Conservation (phyloP, 257 asterid species). For the Fraxinus excelsior region DNA sequence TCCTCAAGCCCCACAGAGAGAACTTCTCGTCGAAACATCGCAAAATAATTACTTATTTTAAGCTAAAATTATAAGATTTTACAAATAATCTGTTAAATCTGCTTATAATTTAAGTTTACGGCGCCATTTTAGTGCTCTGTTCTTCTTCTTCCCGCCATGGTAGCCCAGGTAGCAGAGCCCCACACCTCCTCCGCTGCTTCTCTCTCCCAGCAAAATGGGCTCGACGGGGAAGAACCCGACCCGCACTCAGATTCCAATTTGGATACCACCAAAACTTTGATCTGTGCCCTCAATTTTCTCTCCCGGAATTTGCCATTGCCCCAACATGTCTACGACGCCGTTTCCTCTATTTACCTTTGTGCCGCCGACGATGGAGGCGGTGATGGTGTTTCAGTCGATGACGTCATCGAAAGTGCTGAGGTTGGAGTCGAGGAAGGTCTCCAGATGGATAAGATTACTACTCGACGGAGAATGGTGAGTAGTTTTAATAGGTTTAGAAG, state of each 20-base stretch:
- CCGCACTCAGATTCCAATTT: slow-evolving; percentile 37
- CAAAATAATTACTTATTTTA: not conserved
- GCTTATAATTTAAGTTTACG: slow-evolving; percentile 29
- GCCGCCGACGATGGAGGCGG: slow-evolving; percentile 24
- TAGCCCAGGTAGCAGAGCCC: slow-evolving; percentile 61
- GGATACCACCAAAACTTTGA: slow-evolving; percentile 69
- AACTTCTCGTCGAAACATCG: not conserved
- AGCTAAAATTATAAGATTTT: not conserved
- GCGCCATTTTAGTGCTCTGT: slow-evolving; percentile 34
- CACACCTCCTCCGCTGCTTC: slow-evolving; percentile 27
- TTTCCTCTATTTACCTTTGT: slow-evolving; percentile 62
- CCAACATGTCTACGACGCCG: slow-evolving; percentile 78
- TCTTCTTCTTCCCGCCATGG: slow-evolving; percentile 67
- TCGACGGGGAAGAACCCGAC: slow-evolving; percentile 17
- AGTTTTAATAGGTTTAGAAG: not conserved
- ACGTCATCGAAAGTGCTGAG: slow-evolving; percentile 30
- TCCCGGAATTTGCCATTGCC: slow-evolving; percentile 94
- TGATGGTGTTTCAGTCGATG: slow-evolving; percentile 24
- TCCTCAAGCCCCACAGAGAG: not conserved
- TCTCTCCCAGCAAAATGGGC: slow-evolving; percentile 38
- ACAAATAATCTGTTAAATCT: not conserved
- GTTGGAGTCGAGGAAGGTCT: slow-evolving; percentile 26
- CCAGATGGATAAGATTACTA: slow-evolving; percentile 20
- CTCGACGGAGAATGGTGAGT: slow-evolving; percentile 33
- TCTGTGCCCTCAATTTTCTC: slow-evolving; percentile 89